Percentiles rank a stretch among this genome's conserved stretches.
These are phyloP conservation scores for Luzula sylvatica DNA, from an alignment of 176 grass and related monocot genomes.

Conservation along the genomic window DNA sequence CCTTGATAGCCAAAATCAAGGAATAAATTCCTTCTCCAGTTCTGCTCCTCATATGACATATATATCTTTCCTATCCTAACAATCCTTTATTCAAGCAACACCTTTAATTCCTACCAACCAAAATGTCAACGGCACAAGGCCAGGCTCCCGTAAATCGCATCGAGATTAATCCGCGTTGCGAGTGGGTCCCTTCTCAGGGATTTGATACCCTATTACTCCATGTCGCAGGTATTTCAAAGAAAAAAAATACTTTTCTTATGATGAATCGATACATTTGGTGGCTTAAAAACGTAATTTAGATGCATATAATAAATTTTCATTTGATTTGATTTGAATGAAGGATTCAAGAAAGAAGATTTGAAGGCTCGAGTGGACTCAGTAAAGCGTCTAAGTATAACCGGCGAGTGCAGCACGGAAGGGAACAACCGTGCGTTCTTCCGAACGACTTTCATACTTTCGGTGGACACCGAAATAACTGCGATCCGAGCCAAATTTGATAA, in stretches of 20 bases:
- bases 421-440: slow-evolving; percentile 32
- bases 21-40: slow-evolving; percentile 9
- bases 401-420: slow-evolving; percentile 30
- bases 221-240: slow-evolving; percentile 26
- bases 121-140: background rate
- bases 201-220: slow-evolving; percentile 42
- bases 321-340: slow-evolving; percentile 9
- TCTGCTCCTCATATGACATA: background rate
- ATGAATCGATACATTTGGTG: background rate
- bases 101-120: background rate
- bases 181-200: slow-evolving; percentile 33
- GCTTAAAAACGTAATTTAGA: background rate
- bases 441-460: slow-evolving; percentile 40
- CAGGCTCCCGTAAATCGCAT: slow-evolving; percentile 4
- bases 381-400: slow-evolving; percentile 35
- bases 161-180: slow-evolving; percentile 37
- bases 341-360: slow-evolving; percentile 58
- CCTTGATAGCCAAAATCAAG: slow-evolving; percentile 9
- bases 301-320: background rate
- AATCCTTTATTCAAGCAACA: background rate
- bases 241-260: background rate
- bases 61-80: background rate
- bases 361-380: slow-evolving; percentile 41
- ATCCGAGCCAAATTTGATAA: slow-evolving; percentile 50
- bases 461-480: background rate